Conservation (phyloP, 208 protist genomes). For the Tritrichomonas musculus region DNA sequence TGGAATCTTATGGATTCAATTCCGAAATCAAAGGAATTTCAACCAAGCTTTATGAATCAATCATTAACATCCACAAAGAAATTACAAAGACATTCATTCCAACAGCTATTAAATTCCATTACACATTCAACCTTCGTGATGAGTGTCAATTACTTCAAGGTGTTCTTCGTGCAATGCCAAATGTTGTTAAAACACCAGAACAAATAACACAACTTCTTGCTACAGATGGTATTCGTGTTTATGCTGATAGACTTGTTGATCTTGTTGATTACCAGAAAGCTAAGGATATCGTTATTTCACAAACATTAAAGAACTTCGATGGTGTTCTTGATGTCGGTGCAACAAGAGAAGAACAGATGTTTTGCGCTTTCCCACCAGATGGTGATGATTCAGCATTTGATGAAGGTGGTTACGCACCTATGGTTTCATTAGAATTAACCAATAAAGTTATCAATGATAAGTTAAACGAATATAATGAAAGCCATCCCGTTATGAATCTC, state of each 20-base stretch:
- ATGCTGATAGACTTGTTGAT: slow-evolving; percentile 72
- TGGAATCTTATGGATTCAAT: slow-evolving; percentile 51
- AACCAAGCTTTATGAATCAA: slow-evolving; percentile 51
- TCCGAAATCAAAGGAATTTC: slow-evolving; percentile 31
- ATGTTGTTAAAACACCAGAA: slow-evolving; percentile 64
- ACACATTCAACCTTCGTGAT: slow-evolving; percentile 96
- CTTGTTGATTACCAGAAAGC: slow-evolving; percentile 48
- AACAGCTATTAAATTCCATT: slow-evolving; percentile 96
- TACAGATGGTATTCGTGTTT: slow-evolving; percentile 89
- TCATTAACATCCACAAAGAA: slow-evolving; percentile 58
- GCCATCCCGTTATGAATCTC: slow-evolving; percentile 81
- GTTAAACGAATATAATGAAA: slow-evolving; percentile 86
- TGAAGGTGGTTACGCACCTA: background rate
- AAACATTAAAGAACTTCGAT: background rate
- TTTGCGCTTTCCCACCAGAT: background rate
- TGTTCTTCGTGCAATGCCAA: slow-evolving; percentile 42
- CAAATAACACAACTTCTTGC: slow-evolving; percentile 78
- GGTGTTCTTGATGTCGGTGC: background rate
- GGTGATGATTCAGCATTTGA: background rate
- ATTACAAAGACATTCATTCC: slow-evolving; percentile 80
- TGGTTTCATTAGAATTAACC: slow-evolving; percentile 44
- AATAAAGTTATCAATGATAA: slow-evolving; percentile 69
- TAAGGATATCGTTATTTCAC: background rate
- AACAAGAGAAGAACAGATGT: background rate
- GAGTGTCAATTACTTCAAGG: slow-evolving; percentile 88